Evolutionary conservation across 2,329 filamentous ascomycete species (phyloP).

Genomic region (Clarireedia paspali): DNA sequence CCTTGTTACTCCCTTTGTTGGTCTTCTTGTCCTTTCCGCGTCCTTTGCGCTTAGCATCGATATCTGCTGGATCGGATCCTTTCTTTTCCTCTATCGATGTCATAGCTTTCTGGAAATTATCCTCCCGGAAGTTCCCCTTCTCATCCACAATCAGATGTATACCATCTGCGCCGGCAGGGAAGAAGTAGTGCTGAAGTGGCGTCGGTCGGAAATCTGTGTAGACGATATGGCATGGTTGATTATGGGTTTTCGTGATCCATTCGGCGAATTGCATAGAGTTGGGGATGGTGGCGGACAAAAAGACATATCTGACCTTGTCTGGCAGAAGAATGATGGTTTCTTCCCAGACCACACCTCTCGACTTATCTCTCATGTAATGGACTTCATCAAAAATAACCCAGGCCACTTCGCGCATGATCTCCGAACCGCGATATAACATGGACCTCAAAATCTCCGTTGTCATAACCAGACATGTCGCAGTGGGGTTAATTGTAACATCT

Average conservation of each 20-base stretch:
- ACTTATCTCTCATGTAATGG: slow-evolving; percentile 94
- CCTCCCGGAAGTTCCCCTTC: slow-evolving; percentile 90
- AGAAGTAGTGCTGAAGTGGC: slow-evolving; percentile 95
- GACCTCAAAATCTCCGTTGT: slow-evolving; percentile 98
- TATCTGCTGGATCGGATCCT: slow-evolving; percentile 74
- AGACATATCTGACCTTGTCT: slow-evolving; percentile 98
- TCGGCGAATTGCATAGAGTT: slow-evolving; percentile 99
- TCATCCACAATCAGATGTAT: slow-evolving; percentile 95
- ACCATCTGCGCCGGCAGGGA: slow-evolving; percentile 83
- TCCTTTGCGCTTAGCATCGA: slow-evolving; percentile 72
- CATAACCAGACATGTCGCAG: slow-evolving; percentile 96
- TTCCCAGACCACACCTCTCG: slow-evolving; percentile 95
- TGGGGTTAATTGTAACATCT: slow-evolving; percentile 98
- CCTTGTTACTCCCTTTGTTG: slow-evolving; percentile 73
- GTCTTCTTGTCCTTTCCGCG: slow-evolving; percentile 87
- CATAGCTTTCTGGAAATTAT: slow-evolving; percentile 98
- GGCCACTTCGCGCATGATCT: slow-evolving; percentile 98
- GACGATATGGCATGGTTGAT: slow-evolving; percentile 95
- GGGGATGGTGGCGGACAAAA: slow-evolving; percentile 94
- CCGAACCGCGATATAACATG: slow-evolving; percentile 95
- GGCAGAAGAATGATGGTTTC: slow-evolving; percentile 97
- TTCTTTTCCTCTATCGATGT: slow-evolving; percentile 79
- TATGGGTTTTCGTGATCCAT: slow-evolving; percentile 97
- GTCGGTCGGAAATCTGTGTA: slow-evolving; percentile 98
- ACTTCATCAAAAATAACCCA: slow-evolving; percentile 99